phyloP scores from a whole-genome alignment of 768 basidiomycete species.

The Candolleomyces aberdarensis region DNA sequence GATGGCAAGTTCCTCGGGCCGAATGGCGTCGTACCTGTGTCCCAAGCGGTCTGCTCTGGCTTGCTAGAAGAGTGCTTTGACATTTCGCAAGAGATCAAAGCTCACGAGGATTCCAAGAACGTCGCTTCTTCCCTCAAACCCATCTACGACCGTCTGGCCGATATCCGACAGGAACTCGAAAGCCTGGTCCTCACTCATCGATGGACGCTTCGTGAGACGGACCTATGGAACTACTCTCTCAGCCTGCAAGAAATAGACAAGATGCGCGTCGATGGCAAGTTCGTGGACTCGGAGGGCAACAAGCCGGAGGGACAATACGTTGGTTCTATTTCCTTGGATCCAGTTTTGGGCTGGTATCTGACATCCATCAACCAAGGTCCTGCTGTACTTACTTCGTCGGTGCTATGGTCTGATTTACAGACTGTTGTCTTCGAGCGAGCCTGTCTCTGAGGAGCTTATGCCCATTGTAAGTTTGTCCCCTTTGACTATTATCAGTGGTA shows the following conservation, averaged over 20 bases:
- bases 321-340: constrained; percentile 23
- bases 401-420: constrained; percentile 97
- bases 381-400: constrained; percentile 87
- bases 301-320: constrained; percentile 95
- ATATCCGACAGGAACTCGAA: constrained; percentile 86
- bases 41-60: constrained; percentile 89
- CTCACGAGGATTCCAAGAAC: constrained; percentile 85
- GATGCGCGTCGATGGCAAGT: constrained; percentile 96
- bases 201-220: constrained; percentile 95
- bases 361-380: constrained; percentile 51
- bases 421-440: constrained; percentile 90
- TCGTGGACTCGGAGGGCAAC: constrained; percentile 91
- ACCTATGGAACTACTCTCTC: constrained; percentile 89
- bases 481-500: not conserved
- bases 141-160: constrained; percentile 87
- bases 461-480: constrained; percentile 61
- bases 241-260: constrained; percentile 95
- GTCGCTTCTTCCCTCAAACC: constrained; percentile 84
- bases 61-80: constrained; percentile 97
- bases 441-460: constrained; percentile 97
- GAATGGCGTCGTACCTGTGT: constrained; percentile 84
- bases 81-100: constrained; percentile 91
- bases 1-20: constrained; percentile 95
- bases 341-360: not conserved
- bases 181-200: constrained; percentile 91